A percentile compares a stretch with the other conserved stretches of the same genome.
phyloP scores from a whole-genome alignment of 1,284 basidiomycete species.

The Ceratobasidium papillatum region DNA sequence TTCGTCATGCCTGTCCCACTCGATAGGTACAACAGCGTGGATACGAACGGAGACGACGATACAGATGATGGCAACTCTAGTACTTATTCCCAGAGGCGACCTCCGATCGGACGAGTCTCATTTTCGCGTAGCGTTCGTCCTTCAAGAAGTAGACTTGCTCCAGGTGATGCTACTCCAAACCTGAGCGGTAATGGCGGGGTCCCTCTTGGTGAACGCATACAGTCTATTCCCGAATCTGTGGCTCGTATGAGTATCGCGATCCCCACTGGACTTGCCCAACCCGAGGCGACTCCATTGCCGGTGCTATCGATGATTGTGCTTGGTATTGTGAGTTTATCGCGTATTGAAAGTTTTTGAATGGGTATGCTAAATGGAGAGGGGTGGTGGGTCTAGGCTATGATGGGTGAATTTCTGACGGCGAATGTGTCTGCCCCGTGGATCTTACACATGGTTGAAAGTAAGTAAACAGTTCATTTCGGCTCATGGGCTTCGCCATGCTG shows the following conservation, averaged over 20 bases:
- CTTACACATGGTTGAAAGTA: slow-evolving; percentile 78
- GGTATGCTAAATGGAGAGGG: not conserved
- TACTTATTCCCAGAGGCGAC: slow-evolving; percentile 1
- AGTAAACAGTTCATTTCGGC: slow-evolving; percentile 42
- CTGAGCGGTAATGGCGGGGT: not conserved
- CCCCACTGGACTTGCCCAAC: slow-evolving; percentile 67
- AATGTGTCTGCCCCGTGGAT: slow-evolving; percentile 91
- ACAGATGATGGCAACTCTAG: not conserved
- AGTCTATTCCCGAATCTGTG: slow-evolving; percentile 22
- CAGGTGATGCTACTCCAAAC: not conserved
- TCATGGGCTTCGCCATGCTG: slow-evolving; percentile 24
- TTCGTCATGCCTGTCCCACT: not conserved
- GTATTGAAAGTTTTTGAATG: not conserved
- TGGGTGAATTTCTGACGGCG: slow-evolving; percentile 91
- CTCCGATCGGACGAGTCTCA: slow-evolving; percentile 1
- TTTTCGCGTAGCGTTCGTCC: slow-evolving; percentile 13
- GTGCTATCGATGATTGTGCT: slow-evolving; percentile 87
- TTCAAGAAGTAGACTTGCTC: slow-evolving; percentile 6
- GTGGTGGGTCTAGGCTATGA: slow-evolving; percentile 59
- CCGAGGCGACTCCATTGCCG: slow-evolving; percentile 75
- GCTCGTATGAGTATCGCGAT: slow-evolving; percentile 55
- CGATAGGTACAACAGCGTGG: not conserved
- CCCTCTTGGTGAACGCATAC: slow-evolving; percentile 29
- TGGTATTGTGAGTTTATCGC: slow-evolving; percentile 69
- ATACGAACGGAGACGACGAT: not conserved